These are phyloP conservation scores for Polymyxa betae DNA, from an alignment of 208 protist genomes.

Conservation along the genomic window DNA sequence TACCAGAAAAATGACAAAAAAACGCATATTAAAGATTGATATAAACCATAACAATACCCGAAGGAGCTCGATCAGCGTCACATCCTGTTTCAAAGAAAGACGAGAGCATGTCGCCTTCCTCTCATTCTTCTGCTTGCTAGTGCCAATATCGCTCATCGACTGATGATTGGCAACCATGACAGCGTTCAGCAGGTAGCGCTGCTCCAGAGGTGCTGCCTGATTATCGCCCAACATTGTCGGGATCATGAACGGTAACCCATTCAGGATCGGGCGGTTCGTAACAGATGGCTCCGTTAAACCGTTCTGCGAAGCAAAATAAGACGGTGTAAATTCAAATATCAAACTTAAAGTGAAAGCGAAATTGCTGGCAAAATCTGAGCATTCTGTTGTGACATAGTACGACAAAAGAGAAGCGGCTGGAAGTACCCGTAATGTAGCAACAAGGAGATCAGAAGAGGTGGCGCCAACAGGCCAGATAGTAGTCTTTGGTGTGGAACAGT, in stretches of 20 bases:
- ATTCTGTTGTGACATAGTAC: too few relatives aligned
- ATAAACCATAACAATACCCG: not conserved
- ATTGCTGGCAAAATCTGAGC: too few relatives aligned
- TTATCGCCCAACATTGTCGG: not conserved
- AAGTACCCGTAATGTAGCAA: not conserved
- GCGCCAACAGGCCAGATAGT: slow-evolving; percentile 22
- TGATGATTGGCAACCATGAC: not conserved
- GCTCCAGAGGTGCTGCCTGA: not conserved
- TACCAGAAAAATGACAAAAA: not conserved
- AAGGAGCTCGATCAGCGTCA: not conserved
- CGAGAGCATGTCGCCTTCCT: not conserved
- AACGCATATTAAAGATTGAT: not conserved
- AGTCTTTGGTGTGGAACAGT: not conserved
- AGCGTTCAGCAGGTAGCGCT: not conserved
- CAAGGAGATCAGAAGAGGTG: not conserved
- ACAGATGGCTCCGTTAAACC: not conserved
- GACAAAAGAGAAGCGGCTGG: too few relatives aligned
- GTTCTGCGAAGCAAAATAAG: slow-evolving; percentile 5
- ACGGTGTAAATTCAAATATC: not conserved
- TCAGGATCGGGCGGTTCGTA: not conserved
- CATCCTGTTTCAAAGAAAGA: not conserved
- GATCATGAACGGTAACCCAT: not conserved
- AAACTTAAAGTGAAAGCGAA: too few relatives aligned
- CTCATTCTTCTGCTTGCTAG: not conserved
- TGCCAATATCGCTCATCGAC: not conserved